Conservation (phyloP, 2,329 filamentous ascomycete genomes). For the Arthrobotrys conoides region DNA sequence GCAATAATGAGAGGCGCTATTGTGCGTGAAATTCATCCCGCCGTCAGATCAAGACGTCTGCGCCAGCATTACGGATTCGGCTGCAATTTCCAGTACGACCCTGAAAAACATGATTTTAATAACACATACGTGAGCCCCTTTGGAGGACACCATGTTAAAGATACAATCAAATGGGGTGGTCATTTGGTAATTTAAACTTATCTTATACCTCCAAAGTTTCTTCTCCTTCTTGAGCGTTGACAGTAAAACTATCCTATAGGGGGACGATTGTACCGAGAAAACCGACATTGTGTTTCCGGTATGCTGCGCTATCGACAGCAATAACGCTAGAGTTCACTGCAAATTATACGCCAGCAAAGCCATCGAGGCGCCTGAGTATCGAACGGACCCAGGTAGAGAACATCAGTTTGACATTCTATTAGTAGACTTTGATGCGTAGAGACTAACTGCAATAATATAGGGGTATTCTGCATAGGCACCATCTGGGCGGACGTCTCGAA, state of each 20-base stretch:
- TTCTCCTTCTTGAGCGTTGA: too few species aligned
- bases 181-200: neutral
- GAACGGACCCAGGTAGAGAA: too few species aligned
- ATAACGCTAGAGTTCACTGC: too few species aligned
- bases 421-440: too few species aligned
- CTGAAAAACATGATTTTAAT: neutral
- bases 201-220: too few species aligned
- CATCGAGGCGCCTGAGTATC: too few species aligned
- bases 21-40: slow-evolving; percentile 7
- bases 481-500: slow-evolving; percentile 9
- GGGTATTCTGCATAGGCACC: neutral
- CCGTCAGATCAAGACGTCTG: slow-evolving; percentile 20
- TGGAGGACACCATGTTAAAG: neutral
- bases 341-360: too few species aligned
- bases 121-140: neutral
- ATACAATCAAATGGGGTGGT: slow-evolving; percentile 8
- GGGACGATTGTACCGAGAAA: slow-evolving; percentile 24
- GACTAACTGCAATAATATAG: too few species aligned
- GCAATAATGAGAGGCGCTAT: slow-evolving; percentile 53
- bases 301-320: neutral
- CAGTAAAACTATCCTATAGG: neutral
- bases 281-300: too few species aligned
- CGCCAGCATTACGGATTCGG: slow-evolving; percentile 49
- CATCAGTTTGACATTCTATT: too few species aligned
- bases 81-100: neutral